Conservation (phyloP, 73 alveolate genomes). For the Paramecium sexaurelia region DNA sequence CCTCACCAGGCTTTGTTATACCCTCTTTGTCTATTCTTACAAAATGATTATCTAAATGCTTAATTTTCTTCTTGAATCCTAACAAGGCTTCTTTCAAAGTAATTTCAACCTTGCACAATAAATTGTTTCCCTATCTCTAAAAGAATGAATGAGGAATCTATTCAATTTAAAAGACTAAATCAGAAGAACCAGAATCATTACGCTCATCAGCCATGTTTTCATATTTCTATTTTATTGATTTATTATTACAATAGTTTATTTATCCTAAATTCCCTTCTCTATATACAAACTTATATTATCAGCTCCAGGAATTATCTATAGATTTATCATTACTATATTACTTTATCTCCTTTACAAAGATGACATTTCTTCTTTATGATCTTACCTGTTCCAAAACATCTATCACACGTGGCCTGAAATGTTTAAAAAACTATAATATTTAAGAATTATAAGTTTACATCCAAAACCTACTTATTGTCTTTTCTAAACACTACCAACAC, state of each 20-base stretch:
- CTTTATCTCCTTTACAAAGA: constrained; percentile 84
- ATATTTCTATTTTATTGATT: constrained; percentile 68
- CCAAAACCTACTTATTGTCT: constrained; percentile 87
- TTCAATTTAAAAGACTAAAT: constrained; percentile 77
- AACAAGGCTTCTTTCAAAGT: constrained; percentile 95
- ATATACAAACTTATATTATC: constrained; percentile 85
- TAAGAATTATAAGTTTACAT: constrained; percentile 72
- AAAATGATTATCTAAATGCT: constrained; percentile 94
- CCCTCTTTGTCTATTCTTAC: constrained; percentile 86
- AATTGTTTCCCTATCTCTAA: constrained; percentile 88
- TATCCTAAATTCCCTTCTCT: constrained; percentile 88
- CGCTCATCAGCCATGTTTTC: constrained; percentile 87
- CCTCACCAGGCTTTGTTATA: constrained; percentile 91
- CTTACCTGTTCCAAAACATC: constrained; percentile 87
- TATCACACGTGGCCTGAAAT: constrained; percentile 80
- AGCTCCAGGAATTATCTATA: constrained; percentile 74
- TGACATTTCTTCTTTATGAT: constrained; percentile 80
- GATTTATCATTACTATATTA: background rate
- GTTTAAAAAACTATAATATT: constrained; percentile 22
- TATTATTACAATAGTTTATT: constrained; percentile 68
- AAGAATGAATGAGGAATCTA: constrained; percentile 84
- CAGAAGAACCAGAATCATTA: constrained; percentile 85
- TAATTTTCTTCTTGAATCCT: constrained; percentile 92
- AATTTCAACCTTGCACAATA: constrained; percentile 78
- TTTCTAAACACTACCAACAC: constrained; percentile 80